Percentiles rank a stretch among this genome's conserved stretches.
phyloP scores from a whole-genome alignment of 768 basidiomycete genomes.

The Lactarius sanguifluus region DNA sequence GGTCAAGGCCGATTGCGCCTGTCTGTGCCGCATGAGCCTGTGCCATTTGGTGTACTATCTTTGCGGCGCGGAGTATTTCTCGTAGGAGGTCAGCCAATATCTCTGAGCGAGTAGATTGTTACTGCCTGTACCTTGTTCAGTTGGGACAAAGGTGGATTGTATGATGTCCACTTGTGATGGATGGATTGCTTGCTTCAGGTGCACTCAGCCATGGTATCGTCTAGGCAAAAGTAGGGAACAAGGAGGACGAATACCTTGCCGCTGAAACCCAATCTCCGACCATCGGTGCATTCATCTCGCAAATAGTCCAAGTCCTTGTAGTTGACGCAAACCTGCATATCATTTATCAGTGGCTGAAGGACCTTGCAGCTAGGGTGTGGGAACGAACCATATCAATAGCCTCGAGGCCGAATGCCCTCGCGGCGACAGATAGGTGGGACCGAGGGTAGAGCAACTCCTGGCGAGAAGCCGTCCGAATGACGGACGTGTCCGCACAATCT shows the following conservation, averaged over 20 bases:
- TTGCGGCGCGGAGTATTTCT: conserved; percentile 78
- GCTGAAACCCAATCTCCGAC: conserved; percentile 80
- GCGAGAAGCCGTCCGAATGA: conserved; percentile 72
- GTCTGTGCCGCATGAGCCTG: conserved; percentile 48
- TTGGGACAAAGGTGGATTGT: conserved; percentile 77
- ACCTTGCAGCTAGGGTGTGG: neutral
- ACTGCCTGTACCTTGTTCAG: conserved; percentile 53
- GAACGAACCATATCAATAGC: conserved; percentile 83
- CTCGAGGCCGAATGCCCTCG: conserved; percentile 78
- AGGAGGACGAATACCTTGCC: conserved; percentile 63
- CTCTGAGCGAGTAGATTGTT: neutral
- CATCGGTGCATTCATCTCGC: conserved; percentile 75
- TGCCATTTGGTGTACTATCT: conserved; percentile 67
- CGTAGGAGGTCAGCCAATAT: conserved; percentile 12
- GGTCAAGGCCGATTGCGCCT: conserved; percentile 75
- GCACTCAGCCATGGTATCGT: neutral
- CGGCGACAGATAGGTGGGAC: conserved; percentile 75
- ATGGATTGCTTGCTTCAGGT: conserved; percentile 86
- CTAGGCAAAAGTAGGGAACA: neutral
- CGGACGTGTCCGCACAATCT: conserved; percentile 90
- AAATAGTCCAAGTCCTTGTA: conserved; percentile 73
- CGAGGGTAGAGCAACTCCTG: conserved; percentile 81
- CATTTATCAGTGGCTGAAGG: neutral
- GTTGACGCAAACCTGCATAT: conserved; percentile 75
- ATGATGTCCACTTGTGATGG: conserved; percentile 79